A percentile compares a stretch with the other conserved stretches of the same genome.
Conservation (phyloP, 2,329 filamentous ascomycete genomes). For the Pezicula radicicola region DNA sequence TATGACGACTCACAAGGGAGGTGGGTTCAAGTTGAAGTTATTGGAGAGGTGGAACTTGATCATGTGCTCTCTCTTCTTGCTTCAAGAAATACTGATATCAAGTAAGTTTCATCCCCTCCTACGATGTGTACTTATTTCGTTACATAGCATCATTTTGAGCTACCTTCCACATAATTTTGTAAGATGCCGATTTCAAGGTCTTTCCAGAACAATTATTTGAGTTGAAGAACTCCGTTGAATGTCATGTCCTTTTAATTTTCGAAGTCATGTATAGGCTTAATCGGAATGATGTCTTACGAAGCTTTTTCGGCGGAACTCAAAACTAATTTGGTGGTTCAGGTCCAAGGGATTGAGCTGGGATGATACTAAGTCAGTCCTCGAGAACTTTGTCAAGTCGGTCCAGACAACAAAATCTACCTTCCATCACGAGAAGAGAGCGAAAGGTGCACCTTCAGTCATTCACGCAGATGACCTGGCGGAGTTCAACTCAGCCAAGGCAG, state of each 20-base stretch:
- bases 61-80: constrained; percentile 16
- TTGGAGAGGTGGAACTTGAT: constrained; percentile 16
- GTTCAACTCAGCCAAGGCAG: constrained; percentile 19
- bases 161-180: no score
- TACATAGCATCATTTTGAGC: no score
- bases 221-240: neutral
- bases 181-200: neutral
- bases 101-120: constrained; percentile 9
- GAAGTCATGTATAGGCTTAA: no score
- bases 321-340: no score
- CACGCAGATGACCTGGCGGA: constrained; percentile 14
- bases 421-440: constrained; percentile 13
- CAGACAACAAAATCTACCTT: constrained; percentile 17
- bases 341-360: neutral
- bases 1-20: constrained; percentile 1
- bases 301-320: no score
- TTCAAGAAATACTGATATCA: constrained; percentile 8
- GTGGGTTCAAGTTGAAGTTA: constrained; percentile 11
- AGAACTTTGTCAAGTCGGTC: constrained; percentile 13
- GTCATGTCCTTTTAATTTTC: neutral
- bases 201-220: no score
- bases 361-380: constrained; percentile 6
- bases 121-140: no score
- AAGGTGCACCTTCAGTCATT: constrained; percentile 12
- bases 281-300: no score